Evolutionary conservation across 306 rosid species (phyloP).

Genomic region (Echinosophora koreensis): DNA sequence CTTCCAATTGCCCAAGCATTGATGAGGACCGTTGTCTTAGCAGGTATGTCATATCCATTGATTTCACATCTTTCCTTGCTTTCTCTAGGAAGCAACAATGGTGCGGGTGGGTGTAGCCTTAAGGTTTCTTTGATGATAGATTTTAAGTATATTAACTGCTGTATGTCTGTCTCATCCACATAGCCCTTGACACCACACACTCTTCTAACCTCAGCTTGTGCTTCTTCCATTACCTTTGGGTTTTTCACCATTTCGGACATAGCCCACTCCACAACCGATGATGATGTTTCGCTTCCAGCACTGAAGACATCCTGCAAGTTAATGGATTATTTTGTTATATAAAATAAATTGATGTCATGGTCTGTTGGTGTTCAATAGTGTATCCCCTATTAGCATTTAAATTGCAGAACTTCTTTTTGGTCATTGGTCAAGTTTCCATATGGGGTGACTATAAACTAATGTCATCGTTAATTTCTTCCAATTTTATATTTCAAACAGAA

Average conservation of each 20-base stretch:
- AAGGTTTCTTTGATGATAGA: constrained; percentile 45
- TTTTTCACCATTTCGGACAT: constrained; percentile 49
- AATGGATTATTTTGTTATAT: no score
- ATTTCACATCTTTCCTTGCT: constrained; percentile 35
- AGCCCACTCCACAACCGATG: constrained; percentile 43
- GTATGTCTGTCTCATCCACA: constrained; percentile 39
- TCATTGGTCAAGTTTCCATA: no score
- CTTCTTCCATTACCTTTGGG: constrained; percentile 43
- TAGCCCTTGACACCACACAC: background rate
- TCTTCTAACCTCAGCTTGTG: constrained; percentile 46
- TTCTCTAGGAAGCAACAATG: constrained; percentile 45
- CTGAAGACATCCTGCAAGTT: constrained; percentile 32
- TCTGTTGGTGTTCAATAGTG: background rate
- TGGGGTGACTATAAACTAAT: no score
- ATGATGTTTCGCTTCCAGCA: constrained; percentile 47
- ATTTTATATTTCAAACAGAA: no score
- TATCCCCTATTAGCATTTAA: no score
- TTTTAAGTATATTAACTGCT: constrained; percentile 35
- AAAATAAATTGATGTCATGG: background rate
- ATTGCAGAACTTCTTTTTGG: no score
- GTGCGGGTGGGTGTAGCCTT: constrained; percentile 42
- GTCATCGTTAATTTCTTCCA: no score
- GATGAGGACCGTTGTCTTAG: constrained; percentile 38
- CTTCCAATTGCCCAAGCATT: constrained; percentile 44
- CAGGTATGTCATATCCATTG: constrained; percentile 39